Base-by-base conservation (phyloP, 2,329 filamentous ascomycete species). In the Xylogone sp. region DNA sequence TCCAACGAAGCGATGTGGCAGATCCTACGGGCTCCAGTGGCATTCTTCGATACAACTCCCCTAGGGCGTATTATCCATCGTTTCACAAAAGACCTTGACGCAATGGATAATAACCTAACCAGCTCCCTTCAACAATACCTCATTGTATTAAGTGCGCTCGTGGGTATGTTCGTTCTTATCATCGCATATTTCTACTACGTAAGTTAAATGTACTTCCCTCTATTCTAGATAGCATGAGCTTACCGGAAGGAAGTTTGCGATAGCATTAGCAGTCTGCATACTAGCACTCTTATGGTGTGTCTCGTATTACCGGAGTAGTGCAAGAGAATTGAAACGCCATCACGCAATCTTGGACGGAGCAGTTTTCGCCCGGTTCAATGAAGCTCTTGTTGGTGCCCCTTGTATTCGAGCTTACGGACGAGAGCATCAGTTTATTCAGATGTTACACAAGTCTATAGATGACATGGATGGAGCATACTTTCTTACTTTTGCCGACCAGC, bases 21-120 rank as follows among this genome's bases (percentile, higher is more conserved):
- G 10, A 90, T 93, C 0, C 69, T 84, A n/a, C 75, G 81, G 12
- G 81, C 81, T 2, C 81, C 81, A 27, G 83, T 84, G 90, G 86
- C 87, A 42, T 88, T 87, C 68, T 87, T 88, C 68, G 85, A 88
- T 56, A 87, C 84, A 0, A 88, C 84, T 2, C 85, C 85, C 0
- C 73, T 87, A 3, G 85, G 85, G 13, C 78, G 84, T 5, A 84
- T 67, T 86, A 83, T 68, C 78, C 97, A 97, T 67, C 88, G 92
- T n/a, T 97, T 97, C 71, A 94, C 90, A 20, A 88, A 92, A 58
- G 92, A 97, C 63, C 87, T 97, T 44, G 90, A 96, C 62, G 89
- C 92, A 52, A 93, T 96, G 89, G 93, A 97, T 71, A 96, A 96
- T 68, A 88, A 84, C 52, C 72, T 96, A 43, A 86, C 86, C 0